A percentile compares a stretch with the other conserved stretches of the same genome.
Evolutionary conservation across 495 filamentous ascomycete genomes (phyloP).

Genomic region (Penicillium nucicola): DNA sequence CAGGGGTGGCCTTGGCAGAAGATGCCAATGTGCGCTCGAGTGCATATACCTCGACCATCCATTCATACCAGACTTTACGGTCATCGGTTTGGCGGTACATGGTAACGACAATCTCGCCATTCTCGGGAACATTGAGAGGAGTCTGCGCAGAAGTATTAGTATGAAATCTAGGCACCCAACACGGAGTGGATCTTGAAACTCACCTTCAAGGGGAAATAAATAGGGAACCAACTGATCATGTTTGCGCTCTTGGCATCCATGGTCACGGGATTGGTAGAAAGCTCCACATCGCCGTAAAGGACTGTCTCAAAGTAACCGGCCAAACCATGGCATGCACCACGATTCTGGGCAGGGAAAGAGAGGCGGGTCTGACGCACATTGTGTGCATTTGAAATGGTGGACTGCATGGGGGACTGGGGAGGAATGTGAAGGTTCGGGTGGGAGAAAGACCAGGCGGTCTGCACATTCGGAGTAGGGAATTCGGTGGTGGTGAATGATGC

Average conservation of each 20-base stretch:
- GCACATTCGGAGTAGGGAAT: conserved; percentile 32
- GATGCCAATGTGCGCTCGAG: conserved; percentile 29
- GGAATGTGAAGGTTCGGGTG: conserved; percentile 44
- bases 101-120: conserved; percentile 78
- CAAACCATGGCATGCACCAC: conserved; percentile 85
- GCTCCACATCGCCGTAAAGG: conserved; percentile 77
- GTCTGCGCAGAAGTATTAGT: conserved; percentile 46
- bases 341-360: conserved; percentile 64
- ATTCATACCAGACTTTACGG: conserved; percentile 98
- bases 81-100: conserved; percentile 97
- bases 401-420: conserved; percentile 26
- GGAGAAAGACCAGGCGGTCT: conserved; percentile 49
- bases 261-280: conserved; percentile 88
- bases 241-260: conserved; percentile 89
- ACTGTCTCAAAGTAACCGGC: conserved; percentile 95
- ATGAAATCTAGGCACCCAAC: background rate
- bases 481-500: conserved; percentile 29
- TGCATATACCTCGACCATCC: conserved; percentile 83
- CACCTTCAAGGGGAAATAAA: conserved; percentile 96
- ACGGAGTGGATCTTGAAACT: conserved; percentile 4
- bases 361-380: conserved; percentile 76
- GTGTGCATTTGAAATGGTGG: conserved; percentile 70
- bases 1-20: conserved; percentile 18
- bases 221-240: conserved; percentile 99
- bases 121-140: conserved; percentile 82